These are phyloP conservation scores for Candida hungchunana DNA, from an alignment of 805 yeast species.

Conservation along the genomic window DNA sequence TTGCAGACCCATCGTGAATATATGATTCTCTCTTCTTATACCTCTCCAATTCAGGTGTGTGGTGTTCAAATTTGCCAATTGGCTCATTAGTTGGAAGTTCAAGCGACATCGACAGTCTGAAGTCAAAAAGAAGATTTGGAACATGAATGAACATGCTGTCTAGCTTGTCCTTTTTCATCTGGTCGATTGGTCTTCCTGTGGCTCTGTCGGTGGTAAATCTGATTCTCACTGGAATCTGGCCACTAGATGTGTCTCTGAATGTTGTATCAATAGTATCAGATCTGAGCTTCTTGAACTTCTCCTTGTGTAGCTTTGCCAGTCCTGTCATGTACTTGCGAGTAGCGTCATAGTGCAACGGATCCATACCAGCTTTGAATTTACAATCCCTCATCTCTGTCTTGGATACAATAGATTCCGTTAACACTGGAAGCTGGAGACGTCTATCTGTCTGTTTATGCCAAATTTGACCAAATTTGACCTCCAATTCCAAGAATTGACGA, in stretches of 20 bases:
- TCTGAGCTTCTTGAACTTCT: conserved; percentile 55
- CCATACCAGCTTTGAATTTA: conserved; percentile 61
- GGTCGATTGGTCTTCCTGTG: conserved; percentile 63
- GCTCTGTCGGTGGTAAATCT: conserved; percentile 65
- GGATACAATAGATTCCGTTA: conserved; percentile 58
- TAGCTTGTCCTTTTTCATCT: conserved; percentile 70
- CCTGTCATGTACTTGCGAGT: conserved; percentile 51
- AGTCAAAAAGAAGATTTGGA: conserved; percentile 76
- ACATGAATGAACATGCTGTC: conserved; percentile 66
- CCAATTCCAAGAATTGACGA: conserved; percentile 61
- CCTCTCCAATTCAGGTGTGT: conserved; percentile 53
- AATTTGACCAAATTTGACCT: conserved; percentile 68
- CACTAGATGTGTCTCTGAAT: conserved; percentile 57
- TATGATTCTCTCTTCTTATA: conserved; percentile 71
- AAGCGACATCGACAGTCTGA: conserved; percentile 67
- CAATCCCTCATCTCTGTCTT: conserved; percentile 51
- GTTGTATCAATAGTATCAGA: conserved; percentile 60
- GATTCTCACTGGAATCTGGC: conserved; percentile 58
- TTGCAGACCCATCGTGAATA: conserved; percentile 68
- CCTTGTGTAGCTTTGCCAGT: conserved; percentile 46
- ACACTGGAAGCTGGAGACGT: conserved; percentile 60
- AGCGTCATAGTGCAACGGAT: conserved; percentile 56
- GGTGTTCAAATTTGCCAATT: conserved; percentile 49
- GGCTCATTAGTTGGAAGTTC: conserved; percentile 69
- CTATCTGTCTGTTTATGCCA: conserved; percentile 60